Percentiles rank a stretch among this genome's conserved stretches.
Evolutionary conservation across 2,329 filamentous ascomycete species (phyloP).

Genomic region (Coniochaeta hoffmannii): DNA sequence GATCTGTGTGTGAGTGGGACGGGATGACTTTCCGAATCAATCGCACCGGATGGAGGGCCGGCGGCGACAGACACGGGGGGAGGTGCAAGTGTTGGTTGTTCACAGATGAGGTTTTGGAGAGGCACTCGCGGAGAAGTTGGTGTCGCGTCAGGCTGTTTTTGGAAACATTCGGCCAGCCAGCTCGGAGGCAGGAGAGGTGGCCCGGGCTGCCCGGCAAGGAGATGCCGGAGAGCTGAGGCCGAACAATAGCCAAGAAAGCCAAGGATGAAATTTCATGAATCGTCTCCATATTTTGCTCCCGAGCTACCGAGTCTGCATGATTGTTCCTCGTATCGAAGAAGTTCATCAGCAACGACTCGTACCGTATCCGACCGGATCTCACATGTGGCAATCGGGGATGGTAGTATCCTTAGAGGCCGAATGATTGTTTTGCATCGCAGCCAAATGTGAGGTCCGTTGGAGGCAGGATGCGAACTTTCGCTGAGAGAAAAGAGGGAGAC

Average conservation of each 20-base stretch:
- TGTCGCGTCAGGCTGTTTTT: no score
- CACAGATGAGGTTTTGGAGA: no score
- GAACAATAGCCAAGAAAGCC: not conserved
- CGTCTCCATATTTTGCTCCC: not conserved
- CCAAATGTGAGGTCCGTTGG: no score
- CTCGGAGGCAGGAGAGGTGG: no score
- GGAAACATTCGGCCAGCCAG: no score
- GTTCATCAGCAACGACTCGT: not conserved
- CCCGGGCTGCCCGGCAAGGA: not conserved
- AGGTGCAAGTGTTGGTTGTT: no score
- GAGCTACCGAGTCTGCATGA: not conserved
- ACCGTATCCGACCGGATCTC: not conserved
- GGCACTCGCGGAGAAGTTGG: no score
- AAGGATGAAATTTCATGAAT: not conserved
- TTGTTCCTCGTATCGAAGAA: not conserved
- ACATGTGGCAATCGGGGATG: no score
- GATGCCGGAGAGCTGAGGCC: not conserved
- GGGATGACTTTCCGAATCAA: not conserved
- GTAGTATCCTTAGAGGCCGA: no score
- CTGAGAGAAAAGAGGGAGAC: no score
- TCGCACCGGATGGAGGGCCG: not conserved
- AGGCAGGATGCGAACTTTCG: no score
- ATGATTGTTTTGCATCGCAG: no score
- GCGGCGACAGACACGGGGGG: not conserved
- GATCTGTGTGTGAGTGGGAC: conserved; percentile 19